Conservation (phyloP, 1,139 yeast genomes). For the Suhomyces chickasaworum region DNA sequence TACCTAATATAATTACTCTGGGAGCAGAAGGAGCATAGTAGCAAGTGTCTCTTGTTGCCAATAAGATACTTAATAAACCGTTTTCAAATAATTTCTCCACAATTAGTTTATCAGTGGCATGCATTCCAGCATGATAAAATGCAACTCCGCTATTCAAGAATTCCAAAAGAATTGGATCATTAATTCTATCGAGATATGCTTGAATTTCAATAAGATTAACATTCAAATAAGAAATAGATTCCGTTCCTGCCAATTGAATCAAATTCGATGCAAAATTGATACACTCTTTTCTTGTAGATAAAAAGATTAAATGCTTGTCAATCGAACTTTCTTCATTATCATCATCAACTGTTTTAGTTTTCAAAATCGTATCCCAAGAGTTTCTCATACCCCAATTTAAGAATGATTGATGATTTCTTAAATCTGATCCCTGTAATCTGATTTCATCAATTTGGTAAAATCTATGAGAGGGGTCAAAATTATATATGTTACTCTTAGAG, state of each 20-base stretch:
- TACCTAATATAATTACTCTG: conserved; percentile 66
- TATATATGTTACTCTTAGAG: conserved; percentile 57
- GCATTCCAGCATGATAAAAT: conserved; percentile 60
- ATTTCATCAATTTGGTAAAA: conserved; percentile 57
- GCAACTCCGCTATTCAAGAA: conserved; percentile 70
- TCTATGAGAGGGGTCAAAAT: conserved; percentile 68
- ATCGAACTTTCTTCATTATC: not conserved
- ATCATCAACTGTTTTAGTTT: not conserved
- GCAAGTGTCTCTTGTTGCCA: conserved; percentile 62
- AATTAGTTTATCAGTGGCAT: conserved; percentile 50
- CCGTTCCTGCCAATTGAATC: conserved; percentile 35
- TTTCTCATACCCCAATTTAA: conserved; percentile 52
- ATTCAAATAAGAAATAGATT: conserved; percentile 27
- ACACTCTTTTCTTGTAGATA: conserved; percentile 57
- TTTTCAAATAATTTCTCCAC: conserved; percentile 55
- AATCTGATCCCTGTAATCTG: conserved; percentile 43
- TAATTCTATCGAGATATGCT: conserved; percentile 44
- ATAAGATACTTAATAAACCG: conserved; percentile 52
- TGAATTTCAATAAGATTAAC: conserved; percentile 40
- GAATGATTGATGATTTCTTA: conserved; percentile 26
- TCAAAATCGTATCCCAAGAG: conserved; percentile 2
- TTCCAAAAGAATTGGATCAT: conserved; percentile 49
- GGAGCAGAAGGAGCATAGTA: conserved; percentile 53
- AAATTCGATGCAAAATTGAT: conserved; percentile 53
- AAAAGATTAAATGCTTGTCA: conserved; percentile 50